phyloP scores from a whole-genome alignment of 257 asterid species.

The Apocynum venetum region DNA sequence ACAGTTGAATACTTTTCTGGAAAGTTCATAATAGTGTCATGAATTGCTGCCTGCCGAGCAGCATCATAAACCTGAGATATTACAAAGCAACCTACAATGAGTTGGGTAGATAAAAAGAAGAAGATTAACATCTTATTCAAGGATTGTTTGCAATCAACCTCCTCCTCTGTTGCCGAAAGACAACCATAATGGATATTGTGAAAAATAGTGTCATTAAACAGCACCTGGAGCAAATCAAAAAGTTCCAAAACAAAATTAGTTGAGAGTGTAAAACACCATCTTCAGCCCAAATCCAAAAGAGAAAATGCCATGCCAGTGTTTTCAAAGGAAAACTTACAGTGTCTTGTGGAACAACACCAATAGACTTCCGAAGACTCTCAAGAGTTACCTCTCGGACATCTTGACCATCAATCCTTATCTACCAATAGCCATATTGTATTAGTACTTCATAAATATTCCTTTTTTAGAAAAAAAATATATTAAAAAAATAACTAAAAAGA shows the following conservation, averaged over 20 bases:
- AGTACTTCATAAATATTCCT: neutral
- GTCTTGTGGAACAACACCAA: slow-evolving; percentile 98
- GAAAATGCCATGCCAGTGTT: neutral
- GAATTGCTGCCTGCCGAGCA: slow-evolving; percentile 94
- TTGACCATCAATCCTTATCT: slow-evolving; percentile 91
- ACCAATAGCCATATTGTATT: slow-evolving; percentile 19
- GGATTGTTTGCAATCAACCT: slow-evolving; percentile 39
- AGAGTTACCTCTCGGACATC: slow-evolving; percentile 78
- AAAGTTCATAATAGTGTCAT: slow-evolving; percentile 87
- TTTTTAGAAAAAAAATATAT: slow-evolving; percentile 1
- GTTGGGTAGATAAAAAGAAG: neutral
- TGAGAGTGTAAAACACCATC: too few species aligned
- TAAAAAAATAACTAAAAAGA: neutral
- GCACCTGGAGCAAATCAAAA: slow-evolving; percentile 52
- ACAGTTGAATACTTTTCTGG: slow-evolving; percentile 75
- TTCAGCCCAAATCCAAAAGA: neutral
- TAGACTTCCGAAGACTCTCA: slow-evolving; percentile 87
- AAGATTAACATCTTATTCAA: neutral
- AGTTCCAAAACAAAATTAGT: neutral
- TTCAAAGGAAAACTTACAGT: slow-evolving; percentile 63
- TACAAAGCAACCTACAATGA: slow-evolving; percentile 15
- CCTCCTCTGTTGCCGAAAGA: slow-evolving; percentile 86
- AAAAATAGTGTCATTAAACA: slow-evolving; percentile 91
- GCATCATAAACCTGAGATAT: slow-evolving; percentile 73
- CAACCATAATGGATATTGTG: slow-evolving; percentile 93